These are phyloP conservation scores for Arthrinium phaeospermum DNA, from an alignment of 2,329 filamentous ascomycete genomes.

Conservation along the genomic window DNA sequence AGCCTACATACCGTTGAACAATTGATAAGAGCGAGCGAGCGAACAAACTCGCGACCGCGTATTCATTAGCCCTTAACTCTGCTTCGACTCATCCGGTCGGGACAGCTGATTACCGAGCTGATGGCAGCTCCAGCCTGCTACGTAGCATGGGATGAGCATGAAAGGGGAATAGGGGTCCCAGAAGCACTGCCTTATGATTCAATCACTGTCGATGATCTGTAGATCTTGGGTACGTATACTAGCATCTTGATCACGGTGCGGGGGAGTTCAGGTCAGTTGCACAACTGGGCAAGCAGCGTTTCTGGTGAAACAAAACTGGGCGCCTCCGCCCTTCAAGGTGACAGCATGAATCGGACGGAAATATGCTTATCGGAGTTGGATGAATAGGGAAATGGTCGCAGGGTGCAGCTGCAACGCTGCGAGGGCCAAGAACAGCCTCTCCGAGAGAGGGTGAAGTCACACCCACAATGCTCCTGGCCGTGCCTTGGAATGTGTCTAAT, in stretches of 20 bases:
- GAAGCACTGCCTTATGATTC: slow-evolving; percentile 13
- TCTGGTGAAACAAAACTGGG: slow-evolving; percentile 1
- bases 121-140: neutral
- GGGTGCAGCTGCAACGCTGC: neutral
- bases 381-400: neutral
- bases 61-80: neutral
- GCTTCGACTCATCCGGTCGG: slow-evolving; percentile 7
- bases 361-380: slow-evolving; percentile 9
- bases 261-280: slow-evolving; percentile 7
- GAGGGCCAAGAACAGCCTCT: neutral
- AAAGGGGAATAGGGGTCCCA: neutral
- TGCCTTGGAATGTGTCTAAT: slow-evolving; percentile 16
- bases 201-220: slow-evolving; percentile 21
- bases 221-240: slow-evolving; percentile 15
- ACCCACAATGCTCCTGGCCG: neutral
- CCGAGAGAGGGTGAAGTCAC: slow-evolving; percentile 6
- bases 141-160: neutral
- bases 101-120: neutral
- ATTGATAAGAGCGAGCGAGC: neutral
- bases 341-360: slow-evolving; percentile 13
- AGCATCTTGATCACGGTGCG: slow-evolving; percentile 10
- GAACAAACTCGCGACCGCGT: slow-evolving; percentile 4
- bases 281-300: neutral
- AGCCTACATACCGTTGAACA: neutral
- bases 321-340: neutral